Base-by-base conservation (phyloP, 2,329 filamentous ascomycete genomes). In the Talaromyces sp. region DNA sequence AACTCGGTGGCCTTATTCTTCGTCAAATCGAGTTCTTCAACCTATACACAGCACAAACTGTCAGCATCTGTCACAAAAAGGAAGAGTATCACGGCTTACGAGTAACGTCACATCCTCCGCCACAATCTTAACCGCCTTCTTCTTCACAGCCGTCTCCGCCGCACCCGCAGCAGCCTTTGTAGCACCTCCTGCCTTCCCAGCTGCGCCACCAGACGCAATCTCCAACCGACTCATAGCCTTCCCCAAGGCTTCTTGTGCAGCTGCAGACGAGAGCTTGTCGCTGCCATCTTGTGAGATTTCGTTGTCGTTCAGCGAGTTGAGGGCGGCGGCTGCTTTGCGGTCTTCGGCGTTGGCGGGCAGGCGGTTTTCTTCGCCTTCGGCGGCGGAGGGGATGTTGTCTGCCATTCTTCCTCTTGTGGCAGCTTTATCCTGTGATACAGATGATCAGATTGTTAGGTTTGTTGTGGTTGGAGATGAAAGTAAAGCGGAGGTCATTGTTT, bases 221-320 rank as follows among this genome's bases (percentile, higher is more conserved):
- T 83, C 81, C n/a, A 83, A 68, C 41, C 80, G 73, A 63, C 76
- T 81, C 77, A 83, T 83, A 2, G 82, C 82, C 67, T 79, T 81
- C 0, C 78, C 79, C n/a, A 83, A 70, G 0, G 81, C 81, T 68
- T 83, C 81, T 65, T 82, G 81, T 43, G 82, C 79, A 0, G 76
- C 76, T 14, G 71, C 71, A 0, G 75, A 74, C 1, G 77, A 74
- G 14, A 71, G 72, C 58, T 76, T 73, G 1, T 70, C 35, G 14
- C 9, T 54, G 35, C 77, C 75, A 10, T 77, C 74, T 31, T 72
- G 70, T 7, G 71, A 74, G 60, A 79, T 76, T 57, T 75, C 77
- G 62, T 76, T 79, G 13, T 75, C 73, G 67, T 81, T 77, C 43
- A 83, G 77, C 41, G 81, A 75, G 66, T 79, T 81, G 59, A 83